A percentile compares a stretch with the other conserved stretches of the same genome.
Conservation (phyloP, 805 yeast species). For the Candida parachauliodes region DNA sequence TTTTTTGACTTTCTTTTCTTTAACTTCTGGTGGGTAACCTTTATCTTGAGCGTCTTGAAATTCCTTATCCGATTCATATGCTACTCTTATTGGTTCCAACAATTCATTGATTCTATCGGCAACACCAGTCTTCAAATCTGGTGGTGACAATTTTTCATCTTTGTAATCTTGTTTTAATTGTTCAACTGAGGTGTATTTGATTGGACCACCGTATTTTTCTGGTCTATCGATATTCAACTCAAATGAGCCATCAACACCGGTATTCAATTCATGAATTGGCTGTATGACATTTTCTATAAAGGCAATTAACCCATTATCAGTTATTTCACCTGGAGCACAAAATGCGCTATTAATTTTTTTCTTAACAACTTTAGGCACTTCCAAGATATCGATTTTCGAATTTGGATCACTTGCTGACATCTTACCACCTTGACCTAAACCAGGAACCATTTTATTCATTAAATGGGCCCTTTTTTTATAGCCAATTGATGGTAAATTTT, state of each 20-base stretch:
- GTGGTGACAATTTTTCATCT: constrained; percentile 77
- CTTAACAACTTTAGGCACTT: constrained; percentile 80
- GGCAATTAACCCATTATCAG: constrained; percentile 85
- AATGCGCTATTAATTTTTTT: constrained; percentile 90
- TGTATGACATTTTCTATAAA: constrained; percentile 80
- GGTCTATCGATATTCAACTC: constrained; percentile 81
- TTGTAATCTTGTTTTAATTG: constrained; percentile 70
- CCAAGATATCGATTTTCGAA: constrained; percentile 90
- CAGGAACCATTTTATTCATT: constrained; percentile 99
- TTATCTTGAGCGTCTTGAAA: constrained; percentile 69
- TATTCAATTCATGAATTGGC: constrained; percentile 79
- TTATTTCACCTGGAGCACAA: constrained; percentile 91
- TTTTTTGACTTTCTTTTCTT: constrained; percentile 66
- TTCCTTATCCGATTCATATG: constrained; percentile 56
- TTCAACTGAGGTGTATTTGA: constrained; percentile 65
- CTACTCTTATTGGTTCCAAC: constrained; percentile 80
- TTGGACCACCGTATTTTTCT: constrained; percentile 94
- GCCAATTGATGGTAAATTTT: constrained; percentile 78
- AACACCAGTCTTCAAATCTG: constrained; percentile 91
- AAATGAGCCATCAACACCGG: constrained; percentile 51
- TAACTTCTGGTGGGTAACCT: constrained; percentile 81
- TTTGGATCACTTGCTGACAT: constrained; percentile 99
- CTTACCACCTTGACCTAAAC: constrained; percentile 93
- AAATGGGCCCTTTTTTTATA: constrained; percentile 97
- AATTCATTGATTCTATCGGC: constrained; percentile 77